Evolutionary conservation across 2,329 filamentous ascomycete genomes (phyloP).

Genomic region (Neurospora sp.): DNA sequence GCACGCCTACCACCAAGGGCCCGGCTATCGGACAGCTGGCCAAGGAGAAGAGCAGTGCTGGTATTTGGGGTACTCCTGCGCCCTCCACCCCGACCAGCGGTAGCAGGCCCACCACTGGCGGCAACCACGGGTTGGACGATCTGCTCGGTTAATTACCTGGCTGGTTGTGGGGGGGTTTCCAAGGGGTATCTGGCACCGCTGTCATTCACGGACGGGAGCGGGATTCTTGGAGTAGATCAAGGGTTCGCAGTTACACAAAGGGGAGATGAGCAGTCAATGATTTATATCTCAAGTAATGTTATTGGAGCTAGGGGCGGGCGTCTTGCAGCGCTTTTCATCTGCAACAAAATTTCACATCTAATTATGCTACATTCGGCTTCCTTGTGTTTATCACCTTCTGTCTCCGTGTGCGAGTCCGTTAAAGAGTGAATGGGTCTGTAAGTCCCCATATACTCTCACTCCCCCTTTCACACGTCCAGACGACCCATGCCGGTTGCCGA

Average conservation of each 20-base stretch:
- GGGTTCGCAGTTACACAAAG: neutral
- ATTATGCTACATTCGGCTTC: neutral
- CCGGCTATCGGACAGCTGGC: constrained; percentile 87
- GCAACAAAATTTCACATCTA: neutral
- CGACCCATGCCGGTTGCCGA: neutral
- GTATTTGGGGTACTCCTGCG: constrained; percentile 78
- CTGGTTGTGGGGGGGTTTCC: neutral
- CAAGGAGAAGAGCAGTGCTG: constrained; percentile 94
- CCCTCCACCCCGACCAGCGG: constrained; percentile 18
- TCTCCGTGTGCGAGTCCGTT: neutral
- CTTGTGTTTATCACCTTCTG: neutral
- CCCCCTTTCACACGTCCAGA: neutral
- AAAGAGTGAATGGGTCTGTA: neutral
- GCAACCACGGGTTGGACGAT: constrained; percentile 35
- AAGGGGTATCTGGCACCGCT: neutral
- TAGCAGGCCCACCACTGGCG: constrained; percentile 12
- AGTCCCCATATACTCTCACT: neutral
- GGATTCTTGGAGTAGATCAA: neutral
- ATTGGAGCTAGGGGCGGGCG: neutral
- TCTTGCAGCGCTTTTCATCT: neutral
- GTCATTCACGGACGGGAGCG: neutral
- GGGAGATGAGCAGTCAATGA: neutral
- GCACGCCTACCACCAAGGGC: constrained; percentile 50
- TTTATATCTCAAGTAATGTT: neutral
- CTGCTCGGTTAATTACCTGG: constrained; percentile 32